These are phyloP conservation scores for Cutaneotrichosporon arboriforme DNA, from an alignment of 1,284 basidiomycete species.

Conservation along the genomic window DNA sequence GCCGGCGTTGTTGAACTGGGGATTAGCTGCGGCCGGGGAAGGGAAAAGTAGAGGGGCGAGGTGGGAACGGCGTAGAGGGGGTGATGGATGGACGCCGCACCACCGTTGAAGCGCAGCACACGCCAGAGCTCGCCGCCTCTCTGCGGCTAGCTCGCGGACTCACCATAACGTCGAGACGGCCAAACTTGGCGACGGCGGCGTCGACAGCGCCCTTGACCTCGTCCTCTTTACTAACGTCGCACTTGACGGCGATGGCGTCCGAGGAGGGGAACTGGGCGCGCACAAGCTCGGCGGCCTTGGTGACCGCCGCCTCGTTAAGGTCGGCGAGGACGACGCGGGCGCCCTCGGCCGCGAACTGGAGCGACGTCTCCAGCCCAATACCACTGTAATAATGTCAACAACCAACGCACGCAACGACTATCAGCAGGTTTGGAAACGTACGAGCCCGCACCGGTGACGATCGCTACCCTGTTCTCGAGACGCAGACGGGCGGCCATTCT, in stretches of 20 bases:
- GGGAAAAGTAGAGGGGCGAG: too few relatives aligned
- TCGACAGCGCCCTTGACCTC: slow-evolving; percentile 79
- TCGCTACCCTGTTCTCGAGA: slow-evolving; percentile 43
- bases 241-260: slow-evolving; percentile 64
- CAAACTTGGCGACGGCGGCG: slow-evolving; percentile 72
- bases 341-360: slow-evolving; percentile 89
- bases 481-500: slow-evolving; percentile 30
- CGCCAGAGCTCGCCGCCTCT: neutral
- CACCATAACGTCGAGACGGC: slow-evolving; percentile 87
- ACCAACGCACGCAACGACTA: too few relatives aligned
- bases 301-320: slow-evolving; percentile 72
- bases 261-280: slow-evolving; percentile 62
- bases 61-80: too few relatives aligned
- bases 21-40: neutral
- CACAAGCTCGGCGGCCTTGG: slow-evolving; percentile 65
- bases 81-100: too few relatives aligned
- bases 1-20: slow-evolving; percentile 81
- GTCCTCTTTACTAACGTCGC: slow-evolving; percentile 81
- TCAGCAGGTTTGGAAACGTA: too few relatives aligned
- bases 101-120: too few relatives aligned
- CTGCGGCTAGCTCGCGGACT: slow-evolving; percentile 26
- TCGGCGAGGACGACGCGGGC: slow-evolving; percentile 81
- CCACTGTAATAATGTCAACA: slow-evolving; percentile 49
- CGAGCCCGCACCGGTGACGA: slow-evolving; percentile 50
- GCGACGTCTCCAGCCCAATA: slow-evolving; percentile 85